Percentiles rank a stretch among this genome's conserved stretches.
Conservation (phyloP, 2,329 filamentous ascomycete species). For the Pseudonectria foliicola region DNA sequence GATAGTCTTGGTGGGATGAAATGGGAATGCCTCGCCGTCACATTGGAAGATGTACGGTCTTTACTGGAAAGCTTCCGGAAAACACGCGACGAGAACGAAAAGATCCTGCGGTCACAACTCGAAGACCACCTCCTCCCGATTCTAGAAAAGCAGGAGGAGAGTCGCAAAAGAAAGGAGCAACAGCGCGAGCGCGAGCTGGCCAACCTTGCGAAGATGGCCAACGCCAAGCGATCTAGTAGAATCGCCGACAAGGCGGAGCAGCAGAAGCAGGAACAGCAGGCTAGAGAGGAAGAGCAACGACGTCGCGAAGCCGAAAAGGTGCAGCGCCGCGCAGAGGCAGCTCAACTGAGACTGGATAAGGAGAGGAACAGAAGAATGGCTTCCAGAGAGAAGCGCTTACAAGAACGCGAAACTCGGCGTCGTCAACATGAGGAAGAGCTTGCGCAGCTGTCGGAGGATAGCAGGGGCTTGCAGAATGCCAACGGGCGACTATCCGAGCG, state of each 20-base stretch:
- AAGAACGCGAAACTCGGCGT: slow-evolving; percentile 77
- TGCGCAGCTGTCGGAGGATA: slow-evolving; percentile 69
- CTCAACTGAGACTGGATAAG: slow-evolving; percentile 51
- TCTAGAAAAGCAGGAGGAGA: slow-evolving; percentile 70
- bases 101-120: slow-evolving; percentile 63
- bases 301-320: slow-evolving; percentile 49
- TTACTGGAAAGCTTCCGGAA: slow-evolving; percentile 67
- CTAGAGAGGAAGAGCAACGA: slow-evolving; percentile 56
- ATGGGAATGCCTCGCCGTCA: slow-evolving; percentile 89
- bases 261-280: slow-evolving; percentile 65
- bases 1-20: slow-evolving; percentile 67
- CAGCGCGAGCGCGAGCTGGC: slow-evolving; percentile 71
- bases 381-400: slow-evolving; percentile 78
- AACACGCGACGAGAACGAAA: slow-evolving; percentile 79
- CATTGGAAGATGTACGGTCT: slow-evolving; percentile 65
- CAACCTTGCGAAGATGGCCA: slow-evolving; percentile 79
- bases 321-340: slow-evolving; percentile 60
- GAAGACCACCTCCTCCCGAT: slow-evolving; percentile 75
- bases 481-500: slow-evolving; percentile 66
- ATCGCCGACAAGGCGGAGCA: slow-evolving; percentile 76
- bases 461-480: slow-evolving; percentile 49
- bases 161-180: slow-evolving; percentile 61
- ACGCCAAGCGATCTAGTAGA: slow-evolving; percentile 86
- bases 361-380: slow-evolving; percentile 74
- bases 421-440: slow-evolving; percentile 80